phyloP scores from a whole-genome alignment of 768 basidiomycete species.

The Termitomyces bulborhizus region DNA sequence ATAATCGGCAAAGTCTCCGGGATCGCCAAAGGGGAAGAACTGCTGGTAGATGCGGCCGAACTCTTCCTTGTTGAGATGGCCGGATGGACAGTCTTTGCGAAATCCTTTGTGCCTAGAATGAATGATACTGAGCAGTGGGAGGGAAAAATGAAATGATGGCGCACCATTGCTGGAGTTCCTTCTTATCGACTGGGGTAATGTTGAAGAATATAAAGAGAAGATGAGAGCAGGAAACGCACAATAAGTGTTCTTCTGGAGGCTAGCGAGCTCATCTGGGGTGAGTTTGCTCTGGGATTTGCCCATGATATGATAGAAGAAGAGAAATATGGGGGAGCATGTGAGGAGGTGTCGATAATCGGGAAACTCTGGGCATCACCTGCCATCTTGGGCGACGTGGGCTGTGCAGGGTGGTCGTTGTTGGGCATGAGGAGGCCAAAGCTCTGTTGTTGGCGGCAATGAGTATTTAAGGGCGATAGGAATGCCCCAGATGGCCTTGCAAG shows the following conservation, averaged over 20 bases:
- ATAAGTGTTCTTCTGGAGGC: constrained; percentile 97
- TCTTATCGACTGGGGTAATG: constrained; percentile 76
- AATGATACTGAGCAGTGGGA: constrained; percentile 6
- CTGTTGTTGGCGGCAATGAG: constrained; percentile 12
- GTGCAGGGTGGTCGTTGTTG: constrained; percentile 20
- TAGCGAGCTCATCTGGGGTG: constrained; percentile 86
- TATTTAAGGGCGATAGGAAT: constrained; percentile 12
- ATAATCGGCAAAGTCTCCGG: constrained; percentile 93
- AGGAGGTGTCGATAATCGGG: constrained; percentile 11
- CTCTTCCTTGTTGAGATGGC: constrained; percentile 91
- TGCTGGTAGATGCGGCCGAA: constrained; percentile 99
- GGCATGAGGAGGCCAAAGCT: constrained; percentile 17
- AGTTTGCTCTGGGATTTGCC: constrained; percentile 98
- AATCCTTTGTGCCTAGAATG: constrained; percentile 93
- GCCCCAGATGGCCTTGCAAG: not conserved
- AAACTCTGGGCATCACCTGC: constrained; percentile 17
- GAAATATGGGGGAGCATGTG: constrained; percentile 1
- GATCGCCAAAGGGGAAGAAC: constrained; percentile 99
- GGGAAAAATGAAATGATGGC: not conserved
- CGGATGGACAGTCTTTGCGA: constrained; percentile 96
- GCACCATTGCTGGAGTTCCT: constrained; percentile 93
- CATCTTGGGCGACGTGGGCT: constrained; percentile 16
- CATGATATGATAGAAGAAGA: constrained; percentile 49
- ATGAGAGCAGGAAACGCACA: constrained; percentile 45
- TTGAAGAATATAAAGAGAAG: constrained; percentile 10